Evolutionary conservation across 805 yeast species (phyloP), one percentile per base, ranked within the genome.

Genomic region (Kazachstania bromeliacearum): DNA sequence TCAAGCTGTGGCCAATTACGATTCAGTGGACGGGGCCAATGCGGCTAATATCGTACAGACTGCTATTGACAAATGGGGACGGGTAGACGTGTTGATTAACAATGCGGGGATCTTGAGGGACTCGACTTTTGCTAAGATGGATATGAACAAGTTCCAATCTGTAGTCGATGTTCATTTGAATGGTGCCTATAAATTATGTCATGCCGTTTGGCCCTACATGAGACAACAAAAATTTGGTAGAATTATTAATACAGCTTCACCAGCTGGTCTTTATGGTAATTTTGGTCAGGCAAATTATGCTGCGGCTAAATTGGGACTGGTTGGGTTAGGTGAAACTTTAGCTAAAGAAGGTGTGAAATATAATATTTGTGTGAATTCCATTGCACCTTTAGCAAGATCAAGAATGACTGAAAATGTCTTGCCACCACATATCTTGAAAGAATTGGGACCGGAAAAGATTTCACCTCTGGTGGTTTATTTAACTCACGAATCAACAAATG

Each of bases 211-310:
- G 97, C 87, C 89, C 7, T 70, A 81, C 56, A 75, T 89, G 68
- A 76, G 75, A 57, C 64, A 82, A 45, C 96, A 92, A 62, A 74
- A 75, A 42, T 89, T 69, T 55, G 98, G 98, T 45, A 73, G 97
- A 50, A 72, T 89, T 49, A 63, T 89, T 51, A 88, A 85, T 71
- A 88, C 96, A n/a, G 77, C 95, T 19, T 87, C 96, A 4, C 96
- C 97, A 4, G 97, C 97, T 24, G 98, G 98, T 16, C 70, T 89
- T 46, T 89, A 81, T 59, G 98, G 98, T 43, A 87, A 87, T 64
- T 89, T 88, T 63, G 98, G 98, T 34, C 98, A 89, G 65, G 76
- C 95, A 28, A 89, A 89, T 65, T 89, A 89, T 64, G 78, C 96
- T 1, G 88, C 95, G 20, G 96, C 96, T 16, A 89, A 89, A 62